A percentile compares a stretch with the other conserved stretches of the same genome.
phyloP scores from a whole-genome alignment of 2,329 filamentous ascomycete species.

The Pestalotiopsis sp. region DNA sequence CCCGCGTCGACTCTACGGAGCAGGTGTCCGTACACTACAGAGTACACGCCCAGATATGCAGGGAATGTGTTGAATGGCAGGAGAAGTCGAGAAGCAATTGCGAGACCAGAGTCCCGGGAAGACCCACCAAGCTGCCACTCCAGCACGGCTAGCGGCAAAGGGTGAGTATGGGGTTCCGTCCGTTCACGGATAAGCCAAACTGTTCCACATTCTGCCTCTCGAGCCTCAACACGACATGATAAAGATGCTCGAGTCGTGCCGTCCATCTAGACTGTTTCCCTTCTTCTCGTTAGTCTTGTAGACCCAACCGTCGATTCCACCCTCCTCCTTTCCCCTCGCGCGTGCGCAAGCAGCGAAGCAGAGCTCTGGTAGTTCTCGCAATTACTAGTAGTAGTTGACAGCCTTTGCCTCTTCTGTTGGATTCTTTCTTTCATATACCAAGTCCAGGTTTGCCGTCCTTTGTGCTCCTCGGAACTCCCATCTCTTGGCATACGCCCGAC shows the following conservation, averaged over 20 bases:
- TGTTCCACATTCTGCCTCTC: slow-evolving; percentile 1
- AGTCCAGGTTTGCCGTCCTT: slow-evolving; percentile 21
- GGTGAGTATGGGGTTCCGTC: slow-evolving; percentile 10
- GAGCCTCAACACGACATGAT: slow-evolving; percentile 9
- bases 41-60: not conserved
- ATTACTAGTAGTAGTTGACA: slow-evolving; percentile 23
- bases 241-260: slow-evolving; percentile 18
- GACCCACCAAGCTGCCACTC: slow-evolving; percentile 15
- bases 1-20: not conserved
- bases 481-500: slow-evolving; percentile 20
- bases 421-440: slow-evolving; percentile 21
- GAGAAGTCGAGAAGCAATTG: slow-evolving; percentile 5
- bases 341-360: slow-evolving; percentile 33
- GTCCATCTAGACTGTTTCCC: slow-evolving; percentile 18
- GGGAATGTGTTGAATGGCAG: not conserved
- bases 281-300: slow-evolving; percentile 30
- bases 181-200: not conserved
- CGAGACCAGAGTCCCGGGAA: slow-evolving; percentile 2
- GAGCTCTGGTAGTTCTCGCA: slow-evolving; percentile 53
- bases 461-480: slow-evolving; percentile 18
- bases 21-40: not conserved
- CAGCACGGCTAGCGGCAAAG: slow-evolving; percentile 15
- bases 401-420: slow-evolving; percentile 26
- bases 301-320: slow-evolving; percentile 23
- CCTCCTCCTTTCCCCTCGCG: slow-evolving; percentile 23